Conservation (phyloP, 495 filamentous ascomycete species). For the Podospora bellae-mahoneyi region DNA sequence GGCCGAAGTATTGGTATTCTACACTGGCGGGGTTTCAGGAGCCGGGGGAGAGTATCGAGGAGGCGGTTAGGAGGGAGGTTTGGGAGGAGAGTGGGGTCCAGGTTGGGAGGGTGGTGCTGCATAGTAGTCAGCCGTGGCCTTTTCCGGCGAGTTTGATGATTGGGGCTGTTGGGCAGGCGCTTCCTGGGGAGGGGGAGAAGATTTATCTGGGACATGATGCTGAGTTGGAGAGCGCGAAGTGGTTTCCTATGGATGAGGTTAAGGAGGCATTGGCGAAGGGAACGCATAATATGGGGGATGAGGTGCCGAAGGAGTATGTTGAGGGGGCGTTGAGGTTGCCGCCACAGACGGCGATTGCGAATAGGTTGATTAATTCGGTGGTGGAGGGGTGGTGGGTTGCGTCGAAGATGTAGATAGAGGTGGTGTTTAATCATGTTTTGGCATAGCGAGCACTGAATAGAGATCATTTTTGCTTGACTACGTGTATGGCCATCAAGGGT, state of each 20-base stretch:
- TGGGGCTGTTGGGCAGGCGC: slow-evolving; percentile 82
- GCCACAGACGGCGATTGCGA: slow-evolving; percentile 74
- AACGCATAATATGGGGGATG: slow-evolving; percentile 63
- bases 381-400: slow-evolving; percentile 39
- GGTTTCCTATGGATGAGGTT: slow-evolving; percentile 73
- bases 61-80: slow-evolving; percentile 89
- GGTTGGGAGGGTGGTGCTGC: slow-evolving; percentile 83
- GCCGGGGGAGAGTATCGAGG: slow-evolving; percentile 90
- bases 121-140: slow-evolving; percentile 79
- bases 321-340: slow-evolving; percentile 70
- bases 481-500: too few species aligned
- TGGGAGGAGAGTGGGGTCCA: slow-evolving; percentile 91
- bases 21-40: slow-evolving; percentile 95
- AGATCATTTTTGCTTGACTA: background rate
- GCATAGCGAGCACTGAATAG: background rate
- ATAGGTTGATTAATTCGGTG: slow-evolving; percentile 59
- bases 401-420: slow-evolving; percentile 38
- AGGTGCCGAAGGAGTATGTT: slow-evolving; percentile 60
- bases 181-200: slow-evolving; percentile 69
- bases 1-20: slow-evolving; percentile 79
- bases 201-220: slow-evolving; percentile 84
- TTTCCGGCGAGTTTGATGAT: slow-evolving; percentile 85
- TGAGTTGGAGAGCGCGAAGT: slow-evolving; percentile 84
- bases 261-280: slow-evolving; percentile 58
- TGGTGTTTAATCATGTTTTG: background rate